Evolutionary conservation across 192 early-diverging fungal species (phyloP).

Genomic region (Coemansia aciculifera): DNA sequence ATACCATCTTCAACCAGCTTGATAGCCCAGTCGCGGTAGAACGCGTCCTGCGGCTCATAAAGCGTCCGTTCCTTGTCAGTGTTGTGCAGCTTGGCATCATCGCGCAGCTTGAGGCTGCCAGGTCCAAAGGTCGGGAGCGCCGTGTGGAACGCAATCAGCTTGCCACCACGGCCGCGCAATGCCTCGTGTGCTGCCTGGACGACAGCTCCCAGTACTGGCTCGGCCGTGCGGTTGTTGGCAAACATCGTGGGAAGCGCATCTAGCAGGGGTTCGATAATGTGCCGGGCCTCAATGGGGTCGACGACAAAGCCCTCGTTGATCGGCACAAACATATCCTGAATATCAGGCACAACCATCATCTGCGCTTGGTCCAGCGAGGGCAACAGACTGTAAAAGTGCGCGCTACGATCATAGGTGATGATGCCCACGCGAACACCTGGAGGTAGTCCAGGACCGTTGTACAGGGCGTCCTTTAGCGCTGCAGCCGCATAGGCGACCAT

Average conservation of each 20-base stretch:
- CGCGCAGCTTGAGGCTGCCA: constrained; percentile 81
- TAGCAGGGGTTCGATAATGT: constrained; percentile 78
- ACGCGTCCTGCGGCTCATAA: constrained; percentile 82
- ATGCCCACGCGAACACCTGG: constrained; percentile 74
- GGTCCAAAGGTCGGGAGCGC: constrained; percentile 85
- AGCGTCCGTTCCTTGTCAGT: constrained; percentile 90
- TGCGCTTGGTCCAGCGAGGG: constrained; percentile 80
- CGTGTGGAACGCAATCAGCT: constrained; percentile 86
- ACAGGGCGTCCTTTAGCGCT: constrained; percentile 70
- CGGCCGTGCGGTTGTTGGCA: constrained; percentile 69
- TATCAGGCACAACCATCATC: constrained; percentile 94
- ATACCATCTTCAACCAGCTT: constrained; percentile 82
- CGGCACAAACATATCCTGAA: constrained; percentile 93
- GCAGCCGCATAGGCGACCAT: constrained; percentile 69
- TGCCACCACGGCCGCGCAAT: constrained; percentile 80
- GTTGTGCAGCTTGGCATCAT: constrained; percentile 86
- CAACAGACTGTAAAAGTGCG: constrained; percentile 95
- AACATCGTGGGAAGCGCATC: constrained; percentile 82
- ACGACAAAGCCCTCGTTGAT: constrained; percentile 89
- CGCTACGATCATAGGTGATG: constrained; percentile 83
- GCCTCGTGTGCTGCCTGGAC: constrained; percentile 73
- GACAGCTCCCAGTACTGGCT: constrained; percentile 80
- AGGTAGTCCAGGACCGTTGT: constrained; percentile 58
- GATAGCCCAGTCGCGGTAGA: constrained; percentile 82
- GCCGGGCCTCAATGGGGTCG: constrained; percentile 77